Evolutionary conservation across 345 rosid species (phyloP).

Genomic region (Euphorbia pulcherrima): DNA sequence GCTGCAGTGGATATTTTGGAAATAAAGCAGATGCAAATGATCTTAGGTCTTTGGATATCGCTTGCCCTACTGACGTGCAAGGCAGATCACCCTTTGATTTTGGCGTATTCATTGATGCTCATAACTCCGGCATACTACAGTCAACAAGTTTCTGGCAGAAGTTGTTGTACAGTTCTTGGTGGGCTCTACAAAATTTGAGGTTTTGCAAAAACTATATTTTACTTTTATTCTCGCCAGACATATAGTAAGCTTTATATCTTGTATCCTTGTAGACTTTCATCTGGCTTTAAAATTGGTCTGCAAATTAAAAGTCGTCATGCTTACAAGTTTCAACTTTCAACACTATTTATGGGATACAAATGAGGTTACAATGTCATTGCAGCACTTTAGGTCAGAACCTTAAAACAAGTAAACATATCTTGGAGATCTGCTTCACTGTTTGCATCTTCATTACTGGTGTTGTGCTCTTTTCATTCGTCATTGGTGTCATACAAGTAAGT

Average conservation of each 20-base stretch:
- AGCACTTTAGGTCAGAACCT: slow-evolving; percentile 73
- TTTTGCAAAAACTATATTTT: neutral
- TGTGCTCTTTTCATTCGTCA: slow-evolving; percentile 65
- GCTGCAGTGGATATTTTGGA: slow-evolving; percentile 36
- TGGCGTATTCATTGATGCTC: slow-evolving; percentile 31
- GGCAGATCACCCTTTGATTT: slow-evolving; percentile 23
- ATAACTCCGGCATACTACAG: slow-evolving; percentile 27
- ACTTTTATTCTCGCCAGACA: too few relatives aligned
- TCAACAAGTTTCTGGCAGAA: slow-evolving; percentile 23
- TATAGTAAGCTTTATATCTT: too few relatives aligned
- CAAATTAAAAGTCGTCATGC: neutral
- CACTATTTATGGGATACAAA: neutral
- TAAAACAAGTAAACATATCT: slow-evolving; percentile 53
- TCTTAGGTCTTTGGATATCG: slow-evolving; percentile 3
- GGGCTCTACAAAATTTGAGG: slow-evolving; percentile 40
- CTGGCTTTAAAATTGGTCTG: neutral
- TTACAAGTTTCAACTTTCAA: neutral
- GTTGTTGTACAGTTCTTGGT: slow-evolving; percentile 31
- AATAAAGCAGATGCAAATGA: neutral
- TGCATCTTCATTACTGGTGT: slow-evolving; percentile 56
- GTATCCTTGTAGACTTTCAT: neutral
- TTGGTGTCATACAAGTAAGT: slow-evolving; percentile 76
- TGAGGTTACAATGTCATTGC: slow-evolving; percentile 10
- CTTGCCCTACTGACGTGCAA: slow-evolving; percentile 21
- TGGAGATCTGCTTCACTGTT: slow-evolving; percentile 70